Base-by-base conservation (phyloP, 352 stramenopile genomes). In the Phytophthora ramorum region DNA sequence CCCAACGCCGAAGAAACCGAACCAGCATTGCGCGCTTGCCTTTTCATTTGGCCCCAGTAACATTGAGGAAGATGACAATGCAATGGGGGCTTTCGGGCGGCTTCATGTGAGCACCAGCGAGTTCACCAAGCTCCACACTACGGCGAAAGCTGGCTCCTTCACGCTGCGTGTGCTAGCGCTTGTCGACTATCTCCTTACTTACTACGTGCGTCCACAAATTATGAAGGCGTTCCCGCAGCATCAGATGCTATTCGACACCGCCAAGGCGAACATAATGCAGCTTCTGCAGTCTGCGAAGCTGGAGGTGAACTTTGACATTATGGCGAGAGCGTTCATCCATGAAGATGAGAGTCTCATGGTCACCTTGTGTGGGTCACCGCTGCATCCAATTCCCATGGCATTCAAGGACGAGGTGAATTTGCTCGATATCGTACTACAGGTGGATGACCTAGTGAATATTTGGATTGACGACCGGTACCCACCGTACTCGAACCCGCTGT, bases 381-480 rank as follows among this genome's bases (percentile, higher is more conserved):
- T 82, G 19, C 74, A 94, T 54, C 71, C 80, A n/a, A 80, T 63
- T 30, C 82, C 86, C 0, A 63, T 91, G 20, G 51, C 68, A 26
- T 90, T 85, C 52, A 77, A 78, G 26, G 81, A 93, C 44, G 78
- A 91, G 35, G 54, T 90, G 22, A 65, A 83, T 1, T 49, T 92
- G 30, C 57, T 91, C 6, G 72, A 83, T 24, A 68, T 90, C 41
- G 81, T 93, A 24, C 53, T 91, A 35, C 78, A 92, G 19, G 65
- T 82, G 24, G 84, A 95, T 57, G 83, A 91, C 49, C 57, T 93
- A 28, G 61, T 87, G 28, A 92, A 89, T 40, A 81, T 88, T 56
- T 91, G 83, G 80, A 88, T 93, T 54, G 83, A 93, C 52, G 78
- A 87, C 30, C 69, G 75, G 14, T 89, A 90, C 57, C 85, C 79